These are phyloP conservation scores for Staphylotrichum tortipilum DNA, from an alignment of 495 filamentous ascomycete genomes.

Conservation along the genomic window DNA sequence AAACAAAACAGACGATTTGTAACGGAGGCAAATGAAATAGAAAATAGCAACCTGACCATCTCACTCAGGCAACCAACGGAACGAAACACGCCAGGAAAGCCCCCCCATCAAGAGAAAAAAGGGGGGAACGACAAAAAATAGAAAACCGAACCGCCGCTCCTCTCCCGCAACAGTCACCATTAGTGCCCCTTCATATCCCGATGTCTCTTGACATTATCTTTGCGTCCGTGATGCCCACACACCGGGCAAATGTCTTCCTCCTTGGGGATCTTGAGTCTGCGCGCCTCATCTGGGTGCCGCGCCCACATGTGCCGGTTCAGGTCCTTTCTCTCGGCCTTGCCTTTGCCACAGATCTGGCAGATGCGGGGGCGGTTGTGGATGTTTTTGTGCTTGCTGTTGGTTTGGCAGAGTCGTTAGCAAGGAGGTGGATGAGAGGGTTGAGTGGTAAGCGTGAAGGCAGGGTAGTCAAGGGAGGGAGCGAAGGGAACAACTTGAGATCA, in stretches of 20 bases:
- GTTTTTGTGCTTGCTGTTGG: constrained; percentile 13
- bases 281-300: background rate
- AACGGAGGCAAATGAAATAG: too few species aligned
- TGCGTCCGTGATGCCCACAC: constrained; percentile 9
- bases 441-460: background rate
- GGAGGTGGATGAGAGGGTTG: background rate
- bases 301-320: constrained; percentile 18
- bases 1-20: too few species aligned
- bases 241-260: constrained; percentile 3
- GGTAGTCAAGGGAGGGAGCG: background rate
- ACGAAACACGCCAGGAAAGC: too few species aligned
- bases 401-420: too few species aligned
- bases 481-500: too few species aligned
- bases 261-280: background rate
- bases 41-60: too few species aligned
- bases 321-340: constrained; percentile 10
- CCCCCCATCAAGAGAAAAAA: too few species aligned
- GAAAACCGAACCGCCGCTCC: background rate
- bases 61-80: too few species aligned
- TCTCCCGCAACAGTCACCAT: too few species aligned
- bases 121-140: too few species aligned
- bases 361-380: constrained; percentile 22
- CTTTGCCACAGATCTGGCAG: constrained; percentile 1
- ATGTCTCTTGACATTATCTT: constrained; percentile 11
- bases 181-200: background rate